Conservation (phyloP, 2,329 filamentous ascomycete species). For the Tolypocladium tundrense region DNA sequence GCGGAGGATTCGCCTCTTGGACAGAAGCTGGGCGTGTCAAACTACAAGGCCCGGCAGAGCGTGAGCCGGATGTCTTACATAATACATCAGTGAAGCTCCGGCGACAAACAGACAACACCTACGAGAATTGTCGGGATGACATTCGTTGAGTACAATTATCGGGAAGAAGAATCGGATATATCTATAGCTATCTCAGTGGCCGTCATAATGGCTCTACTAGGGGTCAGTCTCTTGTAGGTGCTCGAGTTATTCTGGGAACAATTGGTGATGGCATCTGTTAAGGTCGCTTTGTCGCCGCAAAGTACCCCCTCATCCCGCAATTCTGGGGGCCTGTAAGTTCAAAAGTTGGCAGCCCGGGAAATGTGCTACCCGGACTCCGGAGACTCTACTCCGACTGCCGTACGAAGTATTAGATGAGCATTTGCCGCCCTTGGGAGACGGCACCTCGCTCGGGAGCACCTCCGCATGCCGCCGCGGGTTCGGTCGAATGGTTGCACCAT, state of each 20-base stretch:
- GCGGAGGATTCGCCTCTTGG: not conserved
- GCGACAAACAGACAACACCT: not conserved
- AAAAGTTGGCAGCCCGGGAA: too few species aligned
- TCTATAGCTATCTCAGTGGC: not conserved
- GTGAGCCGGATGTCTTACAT: not conserved
- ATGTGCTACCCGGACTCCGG: not conserved
- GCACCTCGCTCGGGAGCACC: too few species aligned
- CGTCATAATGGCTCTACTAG: not conserved
- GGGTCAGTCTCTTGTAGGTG: not conserved
- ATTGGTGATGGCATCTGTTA: not conserved
- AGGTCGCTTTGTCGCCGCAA: not conserved
- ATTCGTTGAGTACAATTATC: too few species aligned
- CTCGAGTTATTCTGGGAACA: not conserved
- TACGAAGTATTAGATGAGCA: too few species aligned
- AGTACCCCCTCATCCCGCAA: not conserved
- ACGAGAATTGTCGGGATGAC: too few species aligned
- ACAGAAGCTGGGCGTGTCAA: not conserved
- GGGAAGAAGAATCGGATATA: not conserved
- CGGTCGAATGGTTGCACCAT: not conserved
- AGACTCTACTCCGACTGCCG: not conserved
- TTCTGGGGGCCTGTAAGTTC: not conserved
- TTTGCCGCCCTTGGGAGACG: too few species aligned
- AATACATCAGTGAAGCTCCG: not conserved
- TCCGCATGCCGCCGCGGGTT: not conserved
- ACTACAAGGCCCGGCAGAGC: not conserved